phyloP scores from a whole-genome alignment of 371 early-diverging fungal species.

The Mortierella sp. region DNA sequence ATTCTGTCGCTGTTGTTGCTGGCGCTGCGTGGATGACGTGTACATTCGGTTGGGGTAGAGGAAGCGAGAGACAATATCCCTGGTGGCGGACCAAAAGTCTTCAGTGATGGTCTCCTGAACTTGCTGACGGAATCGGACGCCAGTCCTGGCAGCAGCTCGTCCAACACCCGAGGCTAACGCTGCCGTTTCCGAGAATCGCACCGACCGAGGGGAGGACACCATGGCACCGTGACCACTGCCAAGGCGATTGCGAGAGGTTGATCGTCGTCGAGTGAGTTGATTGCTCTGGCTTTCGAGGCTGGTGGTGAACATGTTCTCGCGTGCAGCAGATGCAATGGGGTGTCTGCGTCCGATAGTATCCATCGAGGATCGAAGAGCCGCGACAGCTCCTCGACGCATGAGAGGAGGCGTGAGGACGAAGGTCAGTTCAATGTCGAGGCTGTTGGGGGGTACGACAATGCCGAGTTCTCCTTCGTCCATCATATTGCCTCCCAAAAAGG shows the following conservation, averaged over 20 bases:
- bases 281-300: background rate
- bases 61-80: background rate
- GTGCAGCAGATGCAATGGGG: conserved; percentile 4
- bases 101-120: background rate
- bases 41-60: conserved; percentile 23
- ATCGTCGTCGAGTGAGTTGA: background rate
- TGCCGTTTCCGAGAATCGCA: background rate
- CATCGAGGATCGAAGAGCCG: background rate
- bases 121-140: background rate
- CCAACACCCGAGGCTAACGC: background rate
- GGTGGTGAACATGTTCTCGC: background rate
- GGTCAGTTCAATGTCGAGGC: conserved; percentile 34
- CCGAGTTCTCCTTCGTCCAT: conserved; percentile 34
- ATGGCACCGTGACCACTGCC: background rate
- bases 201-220: background rate
- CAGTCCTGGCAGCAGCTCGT: conserved; percentile 2
- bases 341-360: background rate
- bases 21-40: background rate
- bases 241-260: background rate
- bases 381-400: background rate
- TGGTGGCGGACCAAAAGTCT: conserved; percentile 1
- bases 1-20: background rate
- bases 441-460: conserved; percentile 27
- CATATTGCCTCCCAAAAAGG: conserved; percentile 6
- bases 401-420: conserved; percentile 18